These are phyloP conservation scores for Gaultheria prostrata DNA, from an alignment of 148 eudicot genomes.

Conservation along the genomic window DNA sequence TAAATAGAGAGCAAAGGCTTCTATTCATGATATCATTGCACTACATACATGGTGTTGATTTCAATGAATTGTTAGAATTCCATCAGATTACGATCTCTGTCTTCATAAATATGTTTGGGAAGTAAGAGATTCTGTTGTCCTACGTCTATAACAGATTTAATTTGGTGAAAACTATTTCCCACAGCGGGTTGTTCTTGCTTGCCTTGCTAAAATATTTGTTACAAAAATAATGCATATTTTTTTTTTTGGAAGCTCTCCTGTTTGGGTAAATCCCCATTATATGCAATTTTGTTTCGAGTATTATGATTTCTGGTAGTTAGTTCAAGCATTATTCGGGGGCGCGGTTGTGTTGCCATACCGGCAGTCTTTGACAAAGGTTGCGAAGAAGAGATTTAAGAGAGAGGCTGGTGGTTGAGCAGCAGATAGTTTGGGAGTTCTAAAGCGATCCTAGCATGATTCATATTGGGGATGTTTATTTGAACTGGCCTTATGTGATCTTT, in stretches of 20 bases:
- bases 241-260: background rate
- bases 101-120: background rate
- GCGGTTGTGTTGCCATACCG: background rate
- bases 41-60: background rate
- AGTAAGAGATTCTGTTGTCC: conserved; percentile 7
- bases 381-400: background rate
- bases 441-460: background rate
- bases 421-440: background rate
- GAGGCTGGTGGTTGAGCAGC: background rate
- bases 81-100: background rate
- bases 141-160: background rate
- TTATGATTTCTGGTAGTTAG: background rate
- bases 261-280: background rate
- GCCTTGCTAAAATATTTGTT: background rate
- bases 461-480: background rate
- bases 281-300: background rate
- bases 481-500: background rate
- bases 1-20: background rate
- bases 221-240: background rate
- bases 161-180: background rate
- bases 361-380: background rate
- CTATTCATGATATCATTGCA: background rate
- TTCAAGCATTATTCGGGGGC: background rate
- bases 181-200: background rate
- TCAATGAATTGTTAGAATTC: background rate